Percentiles rank a stretch among this genome's conserved stretches.
phyloP scores from a whole-genome alignment of 192 early-diverging fungal genomes.

The Linnemannia elongata region DNA sequence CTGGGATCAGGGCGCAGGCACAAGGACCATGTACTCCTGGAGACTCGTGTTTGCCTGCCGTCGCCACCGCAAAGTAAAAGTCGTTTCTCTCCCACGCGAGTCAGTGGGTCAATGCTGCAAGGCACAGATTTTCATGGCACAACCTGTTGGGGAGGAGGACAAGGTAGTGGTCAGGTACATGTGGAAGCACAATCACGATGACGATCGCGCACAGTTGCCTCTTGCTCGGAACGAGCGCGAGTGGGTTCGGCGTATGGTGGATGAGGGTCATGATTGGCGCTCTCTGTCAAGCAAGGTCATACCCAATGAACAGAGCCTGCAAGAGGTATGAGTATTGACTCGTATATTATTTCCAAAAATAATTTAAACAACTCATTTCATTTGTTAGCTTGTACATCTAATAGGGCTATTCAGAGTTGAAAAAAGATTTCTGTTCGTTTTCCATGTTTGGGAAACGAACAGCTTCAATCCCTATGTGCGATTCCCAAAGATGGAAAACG shows the following conservation, averaged over 20 bases:
- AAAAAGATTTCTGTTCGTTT: too few relatives aligned
- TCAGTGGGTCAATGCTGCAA: too few relatives aligned
- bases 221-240: constrained; percentile 21
- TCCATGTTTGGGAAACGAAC: too few relatives aligned
- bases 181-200: constrained; percentile 24
- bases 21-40: constrained; percentile 7
- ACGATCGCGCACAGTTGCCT: constrained; percentile 23
- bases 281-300: constrained; percentile 5
- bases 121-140: constrained; percentile 20
- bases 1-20: constrained; percentile 8
- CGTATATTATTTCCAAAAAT: not conserved
- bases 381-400: not conserved
- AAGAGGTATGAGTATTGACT: not conserved
- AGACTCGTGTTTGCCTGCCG: too few relatives aligned
- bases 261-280: constrained; percentile 9
- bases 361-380: constrained; percentile 4
- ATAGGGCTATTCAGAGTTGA: too few relatives aligned
- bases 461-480: too few relatives aligned
- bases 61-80: too few relatives aligned
- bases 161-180: constrained; percentile 17
- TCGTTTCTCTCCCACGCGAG: too few relatives aligned
- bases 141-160: constrained; percentile 12
- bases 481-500: too few relatives aligned
- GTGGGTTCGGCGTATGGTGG: constrained; percentile 16
- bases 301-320: constrained; percentile 13